Evolutionary conservation across 306 rosid species (phyloP).

Genomic region (Prunus mume): DNA sequence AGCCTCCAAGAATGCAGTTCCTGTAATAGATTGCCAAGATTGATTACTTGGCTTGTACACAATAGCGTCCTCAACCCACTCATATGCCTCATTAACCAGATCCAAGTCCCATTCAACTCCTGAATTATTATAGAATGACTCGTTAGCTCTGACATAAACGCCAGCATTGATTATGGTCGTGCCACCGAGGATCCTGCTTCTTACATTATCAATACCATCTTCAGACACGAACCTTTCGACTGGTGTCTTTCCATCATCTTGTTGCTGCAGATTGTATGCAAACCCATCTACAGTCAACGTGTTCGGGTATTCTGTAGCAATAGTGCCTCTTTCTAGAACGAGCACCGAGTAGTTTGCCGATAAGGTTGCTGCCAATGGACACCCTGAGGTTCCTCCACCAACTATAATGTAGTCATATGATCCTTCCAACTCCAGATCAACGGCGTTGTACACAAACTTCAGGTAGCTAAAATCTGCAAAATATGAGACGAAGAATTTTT

Average conservation of each 20-base stretch:
- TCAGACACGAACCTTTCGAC: too few relatives aligned
- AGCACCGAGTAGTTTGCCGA: constrained; percentile 22
- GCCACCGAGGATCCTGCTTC: too few relatives aligned
- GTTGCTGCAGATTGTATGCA: too few relatives aligned
- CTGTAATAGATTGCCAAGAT: constrained; percentile 9
- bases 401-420: too few relatives aligned
- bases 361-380: constrained; percentile 25
- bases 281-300: not conserved
- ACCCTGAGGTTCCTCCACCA: too few relatives aligned
- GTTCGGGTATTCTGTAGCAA: not conserved
- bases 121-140: not conserved
- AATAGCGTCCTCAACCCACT: constrained; percentile 29
- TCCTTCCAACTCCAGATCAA: not conserved
- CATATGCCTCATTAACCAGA: constrained; percentile 20
- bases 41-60: not conserved
- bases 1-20: constrained; percentile 2
- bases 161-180: too few relatives aligned
- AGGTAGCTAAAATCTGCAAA: constrained; percentile 26
- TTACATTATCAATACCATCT: too few relatives aligned
- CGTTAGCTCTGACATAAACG: constrained; percentile 10
- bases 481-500: too few relatives aligned
- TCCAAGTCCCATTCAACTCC: constrained; percentile 24
- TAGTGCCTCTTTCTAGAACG: constrained; percentile 17
- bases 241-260: too few relatives aligned
- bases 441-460: constrained; percentile 18